These are phyloP conservation scores for Aspergillus melleus DNA, from an alignment of 2,329 filamentous ascomycete species.

Conservation along the genomic window DNA sequence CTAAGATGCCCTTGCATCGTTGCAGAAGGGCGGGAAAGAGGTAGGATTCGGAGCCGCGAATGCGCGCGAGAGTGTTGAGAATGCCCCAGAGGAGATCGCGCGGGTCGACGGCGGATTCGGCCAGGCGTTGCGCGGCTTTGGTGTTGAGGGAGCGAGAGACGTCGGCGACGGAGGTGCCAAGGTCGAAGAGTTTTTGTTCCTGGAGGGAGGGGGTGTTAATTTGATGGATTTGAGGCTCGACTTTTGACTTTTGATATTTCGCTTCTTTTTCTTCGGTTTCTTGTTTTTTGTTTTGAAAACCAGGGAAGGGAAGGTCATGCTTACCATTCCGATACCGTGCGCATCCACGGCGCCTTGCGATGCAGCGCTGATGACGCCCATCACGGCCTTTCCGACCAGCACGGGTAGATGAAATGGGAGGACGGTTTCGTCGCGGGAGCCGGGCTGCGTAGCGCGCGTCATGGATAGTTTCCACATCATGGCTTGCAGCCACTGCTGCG, in stretches of 20 bases:
- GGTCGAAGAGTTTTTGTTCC: constrained; percentile 42
- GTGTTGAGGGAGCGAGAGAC: constrained; percentile 33
- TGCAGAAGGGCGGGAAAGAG: constrained; percentile 35
- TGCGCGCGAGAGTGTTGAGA: constrained; percentile 38
- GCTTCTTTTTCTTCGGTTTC: neutral
- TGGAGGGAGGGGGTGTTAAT: constrained; percentile 7
- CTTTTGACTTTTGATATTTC: neutral
- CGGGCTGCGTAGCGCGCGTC: constrained; percentile 62
- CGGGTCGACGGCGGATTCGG: constrained; percentile 33
- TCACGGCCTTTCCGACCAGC: constrained; percentile 62
- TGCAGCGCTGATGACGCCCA: constrained; percentile 70
- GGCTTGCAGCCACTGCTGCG: constrained; percentile 69
- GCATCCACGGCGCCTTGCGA: constrained; percentile 74
- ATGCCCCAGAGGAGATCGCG: constrained; percentile 42
- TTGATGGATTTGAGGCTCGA: neutral
- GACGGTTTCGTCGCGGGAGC: constrained; percentile 55
- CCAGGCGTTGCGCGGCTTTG: constrained; percentile 27
- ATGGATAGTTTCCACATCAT: constrained; percentile 74
- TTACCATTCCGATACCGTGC: constrained; percentile 71
- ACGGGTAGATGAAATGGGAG: constrained; percentile 66
- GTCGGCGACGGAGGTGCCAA: constrained; percentile 35
- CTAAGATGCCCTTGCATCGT: constrained; percentile 31
- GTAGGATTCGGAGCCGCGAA: constrained; percentile 41
- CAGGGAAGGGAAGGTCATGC: constrained; percentile 30
- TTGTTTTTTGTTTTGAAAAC: no score